Conservation (phyloP, 1,139 yeast genomes). For the Kluyveromyces sp. region DNA sequence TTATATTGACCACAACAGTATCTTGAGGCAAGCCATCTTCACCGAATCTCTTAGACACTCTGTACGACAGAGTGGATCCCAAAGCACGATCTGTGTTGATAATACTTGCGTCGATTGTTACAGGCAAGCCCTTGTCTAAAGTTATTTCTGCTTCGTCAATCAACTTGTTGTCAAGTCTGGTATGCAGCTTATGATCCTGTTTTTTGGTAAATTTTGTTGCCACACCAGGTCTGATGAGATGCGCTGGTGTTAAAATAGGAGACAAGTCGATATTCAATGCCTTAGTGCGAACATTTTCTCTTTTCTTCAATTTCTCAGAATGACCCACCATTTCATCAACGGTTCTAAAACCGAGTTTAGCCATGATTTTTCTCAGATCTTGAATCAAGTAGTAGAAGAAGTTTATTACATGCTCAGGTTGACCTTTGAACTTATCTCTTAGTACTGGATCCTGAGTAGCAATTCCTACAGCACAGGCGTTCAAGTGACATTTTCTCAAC, state of each 20-base stretch:
- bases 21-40: constrained; percentile 92
- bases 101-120: constrained; percentile 84
- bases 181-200: constrained; percentile 90
- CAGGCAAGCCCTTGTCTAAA: constrained; percentile 89
- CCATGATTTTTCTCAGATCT: constrained; percentile 90
- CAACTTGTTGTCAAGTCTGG: constrained; percentile 88
- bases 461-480: constrained; percentile 96
- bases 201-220: constrained; percentile 88
- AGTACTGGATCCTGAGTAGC: constrained; percentile 97
- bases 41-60: constrained; percentile 89
- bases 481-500: constrained; percentile 90
- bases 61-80: constrained; percentile 89
- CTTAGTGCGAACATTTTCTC: constrained; percentile 86
- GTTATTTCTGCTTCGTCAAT: constrained; percentile 94
- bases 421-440: constrained; percentile 87
- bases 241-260: constrained; percentile 95
- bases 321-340: constrained; percentile 97
- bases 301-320: constrained; percentile 79
- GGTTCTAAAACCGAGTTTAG: constrained; percentile 88
- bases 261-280: constrained; percentile 86
- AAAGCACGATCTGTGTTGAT: constrained; percentile 94
- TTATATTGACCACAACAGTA: constrained; percentile 84
- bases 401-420: constrained; percentile 97
- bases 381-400: constrained; percentile 92
- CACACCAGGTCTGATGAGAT: constrained; percentile 94